These are phyloP conservation scores for Ophiostoma ulmi DNA, from an alignment of 2,329 filamentous ascomycete species.

Conservation along the genomic window DNA sequence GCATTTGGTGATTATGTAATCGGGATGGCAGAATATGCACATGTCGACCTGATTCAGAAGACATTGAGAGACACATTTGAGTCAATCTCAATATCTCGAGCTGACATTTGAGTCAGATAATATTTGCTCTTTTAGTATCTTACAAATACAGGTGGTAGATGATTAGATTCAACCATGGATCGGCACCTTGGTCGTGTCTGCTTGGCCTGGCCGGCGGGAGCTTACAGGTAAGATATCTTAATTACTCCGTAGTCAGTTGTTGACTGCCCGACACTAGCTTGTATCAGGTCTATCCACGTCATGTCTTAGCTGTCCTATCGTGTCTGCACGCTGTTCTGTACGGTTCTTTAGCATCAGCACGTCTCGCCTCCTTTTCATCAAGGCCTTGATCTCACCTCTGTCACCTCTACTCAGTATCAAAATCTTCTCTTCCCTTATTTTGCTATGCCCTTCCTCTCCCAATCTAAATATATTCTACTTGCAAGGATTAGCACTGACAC, in stretches of 20 bases:
- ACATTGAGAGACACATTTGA: not conserved
- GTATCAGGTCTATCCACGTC: not conserved
- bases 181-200: not conserved
- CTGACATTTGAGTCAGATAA: not conserved
- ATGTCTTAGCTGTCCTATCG: not conserved
- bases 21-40: not conserved
- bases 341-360: not conserved
- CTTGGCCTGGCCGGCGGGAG: not conserved
- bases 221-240: too few species aligned
- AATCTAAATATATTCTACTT: slow-evolving; percentile 12
- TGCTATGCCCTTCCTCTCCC: not conserved
- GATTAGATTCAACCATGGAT: not conserved
- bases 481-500: slow-evolving; percentile 6
- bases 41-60: not conserved
- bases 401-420: too few species aligned
- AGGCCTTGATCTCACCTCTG: too few species aligned
- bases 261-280: not conserved
- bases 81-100: slow-evolving; percentile 1
- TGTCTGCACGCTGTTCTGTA: not conserved
- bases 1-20: not conserved
- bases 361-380: not conserved
- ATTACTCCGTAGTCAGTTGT: not conserved
- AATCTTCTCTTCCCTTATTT: not conserved
- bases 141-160: not conserved
- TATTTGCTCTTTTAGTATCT: not conserved